Percentiles rank a stretch among this genome's conserved stretches.
phyloP scores from a whole-genome alignment of 2,329 filamentous ascomycete species.

The Emmonsiellopsis sp. region DNA sequence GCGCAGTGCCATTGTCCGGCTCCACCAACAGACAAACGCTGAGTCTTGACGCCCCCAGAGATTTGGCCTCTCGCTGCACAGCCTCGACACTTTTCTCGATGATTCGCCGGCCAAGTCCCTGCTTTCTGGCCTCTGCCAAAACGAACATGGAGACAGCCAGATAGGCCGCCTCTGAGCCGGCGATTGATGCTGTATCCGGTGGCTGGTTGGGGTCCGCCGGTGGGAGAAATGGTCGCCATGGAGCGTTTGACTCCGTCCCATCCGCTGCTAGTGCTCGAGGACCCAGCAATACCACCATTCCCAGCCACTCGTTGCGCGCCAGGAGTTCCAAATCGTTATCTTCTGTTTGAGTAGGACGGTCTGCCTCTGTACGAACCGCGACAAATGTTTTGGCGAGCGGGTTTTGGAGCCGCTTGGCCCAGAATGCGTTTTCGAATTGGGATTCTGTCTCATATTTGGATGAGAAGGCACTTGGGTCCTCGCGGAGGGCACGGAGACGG shows the following conservation, averaged over 20 bases:
- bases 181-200: conserved; percentile 5
- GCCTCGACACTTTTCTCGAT: conserved; percentile 9
- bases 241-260: conserved; percentile 2
- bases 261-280: conserved; percentile 11
- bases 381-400: conserved; percentile 19
- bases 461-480: conserved; percentile 20
- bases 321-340: conserved; percentile 6
- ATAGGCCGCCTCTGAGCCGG: conserved; percentile 12
- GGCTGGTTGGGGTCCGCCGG: not conserved
- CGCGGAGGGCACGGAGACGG: conserved; percentile 18
- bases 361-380: conserved; percentile 9
- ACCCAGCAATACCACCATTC: conserved; percentile 20
- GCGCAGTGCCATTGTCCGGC: conserved; percentile 10
- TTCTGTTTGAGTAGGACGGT: not conserved
- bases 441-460: conserved; percentile 22
- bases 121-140: conserved; percentile 12
- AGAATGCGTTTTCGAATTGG: conserved; percentile 15
- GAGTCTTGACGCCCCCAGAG: conserved; percentile 5
- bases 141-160: conserved; percentile 21
- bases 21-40: conserved; percentile 14
- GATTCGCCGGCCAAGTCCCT: conserved; percentile 15
- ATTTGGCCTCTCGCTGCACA: conserved; percentile 8
- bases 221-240: conserved; percentile 7
- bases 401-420: conserved; percentile 20
- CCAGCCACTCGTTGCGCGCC: conserved; percentile 19